Conservation (phyloP, 2,329 filamentous ascomycete species). For the Furcasterigmium furcatum region DNA sequence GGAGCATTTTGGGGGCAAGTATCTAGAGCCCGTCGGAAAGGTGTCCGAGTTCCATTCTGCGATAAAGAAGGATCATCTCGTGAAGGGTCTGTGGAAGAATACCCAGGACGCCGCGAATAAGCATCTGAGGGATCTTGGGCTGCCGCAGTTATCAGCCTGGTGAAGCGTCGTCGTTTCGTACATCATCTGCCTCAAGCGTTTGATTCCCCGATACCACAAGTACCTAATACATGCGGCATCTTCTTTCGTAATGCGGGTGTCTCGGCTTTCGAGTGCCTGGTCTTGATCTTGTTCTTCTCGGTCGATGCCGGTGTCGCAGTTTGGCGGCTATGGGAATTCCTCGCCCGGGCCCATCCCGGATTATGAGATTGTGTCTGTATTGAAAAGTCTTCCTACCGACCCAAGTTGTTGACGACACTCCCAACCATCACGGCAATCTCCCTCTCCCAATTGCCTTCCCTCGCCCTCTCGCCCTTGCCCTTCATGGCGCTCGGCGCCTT, state of each 20-base stretch:
- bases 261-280: no score
- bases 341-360: no score
- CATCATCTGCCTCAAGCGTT: no score
- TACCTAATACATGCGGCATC: no score
- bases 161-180: no score
- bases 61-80: constrained; percentile 7
- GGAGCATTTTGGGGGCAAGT: constrained; percentile 10
- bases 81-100: constrained; percentile 12
- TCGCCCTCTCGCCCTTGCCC: constrained; percentile 33
- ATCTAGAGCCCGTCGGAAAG: constrained; percentile 8
- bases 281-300: no score
- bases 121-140: constrained; percentile 3
- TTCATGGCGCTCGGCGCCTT: constrained; percentile 60
- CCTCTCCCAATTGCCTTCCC: constrained; percentile 70
- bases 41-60: constrained; percentile 6
- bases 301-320: no score
- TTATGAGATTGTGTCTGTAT: no score
- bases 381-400: constrained; percentile 17
- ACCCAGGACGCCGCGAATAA: constrained; percentile 12
- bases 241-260: no score
- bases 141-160: background rate
- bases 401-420: constrained; percentile 64
- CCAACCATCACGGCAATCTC: constrained; percentile 95
- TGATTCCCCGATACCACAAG: no score
- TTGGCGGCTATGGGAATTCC: no score